These are phyloP conservation scores for Lasiosphaeria hispida DNA, from an alignment of 495 filamentous ascomycete genomes.

Conservation along the genomic window DNA sequence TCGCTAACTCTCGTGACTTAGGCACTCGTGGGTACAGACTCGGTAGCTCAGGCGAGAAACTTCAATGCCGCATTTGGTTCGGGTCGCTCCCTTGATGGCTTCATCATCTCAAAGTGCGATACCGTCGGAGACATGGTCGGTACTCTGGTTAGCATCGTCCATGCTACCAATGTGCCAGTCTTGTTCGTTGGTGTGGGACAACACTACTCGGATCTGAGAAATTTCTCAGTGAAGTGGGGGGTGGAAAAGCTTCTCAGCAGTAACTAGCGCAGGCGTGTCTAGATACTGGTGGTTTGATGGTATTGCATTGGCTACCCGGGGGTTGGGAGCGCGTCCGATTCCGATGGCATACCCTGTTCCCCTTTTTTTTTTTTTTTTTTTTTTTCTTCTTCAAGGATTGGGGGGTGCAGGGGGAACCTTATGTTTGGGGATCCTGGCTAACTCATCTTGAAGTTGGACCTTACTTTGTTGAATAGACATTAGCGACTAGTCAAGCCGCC, in stretches of 20 bases:
- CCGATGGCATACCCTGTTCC: too few relatives aligned
- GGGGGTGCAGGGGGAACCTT: too few relatives aligned
- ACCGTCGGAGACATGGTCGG: slow-evolving; percentile 99
- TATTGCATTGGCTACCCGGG: too few relatives aligned
- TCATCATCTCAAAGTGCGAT: slow-evolving; percentile 98
- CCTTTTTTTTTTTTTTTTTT: too few relatives aligned
- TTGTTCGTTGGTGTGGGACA: slow-evolving; percentile 93
- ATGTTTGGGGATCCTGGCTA: too few relatives aligned
- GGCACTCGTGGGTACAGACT: slow-evolving; percentile 91
- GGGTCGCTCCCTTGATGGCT: slow-evolving; percentile 79
- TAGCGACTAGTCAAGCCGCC: too few relatives aligned
- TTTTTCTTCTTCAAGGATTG: too few relatives aligned
- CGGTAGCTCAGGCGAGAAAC: slow-evolving; percentile 89
- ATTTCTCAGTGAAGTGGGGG: slow-evolving; percentile 88
- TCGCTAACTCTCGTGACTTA: slow-evolving; percentile 24
- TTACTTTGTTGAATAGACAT: too few relatives aligned
- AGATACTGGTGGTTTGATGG: too few relatives aligned
- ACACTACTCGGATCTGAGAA: slow-evolving; percentile 93
- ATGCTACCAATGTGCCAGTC: slow-evolving; percentile 93
- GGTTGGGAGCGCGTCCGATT: too few relatives aligned
- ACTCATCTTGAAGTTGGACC: too few relatives aligned
- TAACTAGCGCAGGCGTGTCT: slow-evolving; percentile 17
- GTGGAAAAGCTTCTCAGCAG: slow-evolving; percentile 67
- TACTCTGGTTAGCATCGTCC: slow-evolving; percentile 93
- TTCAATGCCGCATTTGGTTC: slow-evolving; percentile 91